Percentiles rank a stretch among this genome's conserved stretches.
phyloP scores from a whole-genome alignment of 2,329 filamentous ascomycete species.

The Ascochyta clinopodiicola region DNA sequence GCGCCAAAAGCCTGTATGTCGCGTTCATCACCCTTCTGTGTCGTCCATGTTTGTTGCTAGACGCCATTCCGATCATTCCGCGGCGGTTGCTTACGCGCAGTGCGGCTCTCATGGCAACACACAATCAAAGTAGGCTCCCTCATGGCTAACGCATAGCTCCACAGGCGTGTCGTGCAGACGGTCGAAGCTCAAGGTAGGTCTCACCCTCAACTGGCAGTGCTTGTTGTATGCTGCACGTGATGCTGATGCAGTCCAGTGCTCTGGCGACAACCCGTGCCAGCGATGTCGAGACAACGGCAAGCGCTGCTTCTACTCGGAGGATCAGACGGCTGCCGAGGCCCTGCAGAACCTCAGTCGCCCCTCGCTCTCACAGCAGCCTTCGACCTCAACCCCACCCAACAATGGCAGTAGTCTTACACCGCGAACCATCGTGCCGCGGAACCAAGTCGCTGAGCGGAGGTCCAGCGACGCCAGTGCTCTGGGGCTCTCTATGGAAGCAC shows the following conservation, averaged over 20 bases:
- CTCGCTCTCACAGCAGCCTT: slow-evolving; percentile 25
- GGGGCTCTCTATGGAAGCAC: slow-evolving; percentile 40
- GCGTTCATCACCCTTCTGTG: slow-evolving; percentile 1
- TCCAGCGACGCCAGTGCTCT: slow-evolving; percentile 37
- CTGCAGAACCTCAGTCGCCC: slow-evolving; percentile 47
- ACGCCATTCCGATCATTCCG: slow-evolving; percentile 31
- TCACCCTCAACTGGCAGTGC: neutral
- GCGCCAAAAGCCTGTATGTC: slow-evolving; percentile 45
- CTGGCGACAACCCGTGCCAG: slow-evolving; percentile 45
- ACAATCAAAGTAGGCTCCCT: neutral
- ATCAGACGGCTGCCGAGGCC: slow-evolving; percentile 47
- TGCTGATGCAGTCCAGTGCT: slow-evolving; percentile 32
- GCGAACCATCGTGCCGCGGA: slow-evolving; percentile 30
- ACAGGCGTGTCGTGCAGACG: slow-evolving; percentile 44
- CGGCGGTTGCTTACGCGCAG: slow-evolving; percentile 10
- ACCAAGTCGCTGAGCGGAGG: slow-evolving; percentile 29
- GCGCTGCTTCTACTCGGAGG: slow-evolving; percentile 48
- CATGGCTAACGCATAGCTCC: slow-evolving; percentile 19
- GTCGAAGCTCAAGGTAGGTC: slow-evolving; percentile 45
- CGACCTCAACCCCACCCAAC: slow-evolving; percentile 7
- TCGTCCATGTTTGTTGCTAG: neutral
- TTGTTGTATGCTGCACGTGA: neutral
- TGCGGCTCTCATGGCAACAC: neutral
- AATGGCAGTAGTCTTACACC: slow-evolving; percentile 25
- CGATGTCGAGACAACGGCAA: slow-evolving; percentile 44